Evolutionary conservation across 345 rosid species (phyloP).

Genomic region (Eucalyptus sp.): DNA sequence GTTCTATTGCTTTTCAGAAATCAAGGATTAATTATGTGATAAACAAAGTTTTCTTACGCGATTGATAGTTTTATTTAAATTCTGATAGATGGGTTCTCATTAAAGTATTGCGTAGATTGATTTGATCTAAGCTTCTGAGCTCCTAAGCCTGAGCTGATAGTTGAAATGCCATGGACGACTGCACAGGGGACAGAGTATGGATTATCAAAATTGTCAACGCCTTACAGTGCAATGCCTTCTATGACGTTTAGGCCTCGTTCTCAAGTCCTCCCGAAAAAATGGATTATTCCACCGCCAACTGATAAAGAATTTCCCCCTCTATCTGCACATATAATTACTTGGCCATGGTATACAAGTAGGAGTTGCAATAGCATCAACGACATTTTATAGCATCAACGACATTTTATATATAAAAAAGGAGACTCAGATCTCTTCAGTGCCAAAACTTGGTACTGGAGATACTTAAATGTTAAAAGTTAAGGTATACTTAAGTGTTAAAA

Average conservation of each 20-base stretch:
- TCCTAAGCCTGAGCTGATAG: background rate
- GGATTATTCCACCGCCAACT: background rate
- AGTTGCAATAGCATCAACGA: background rate
- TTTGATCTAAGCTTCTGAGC: background rate
- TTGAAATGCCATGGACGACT: background rate
- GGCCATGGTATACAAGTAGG: background rate
- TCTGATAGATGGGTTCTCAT: background rate
- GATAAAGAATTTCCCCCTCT: background rate
- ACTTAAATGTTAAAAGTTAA: too few species aligned
- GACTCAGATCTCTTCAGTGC: fast-evolving
- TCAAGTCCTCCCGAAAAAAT: background rate
- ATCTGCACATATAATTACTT: background rate
- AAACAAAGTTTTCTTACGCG: background rate
- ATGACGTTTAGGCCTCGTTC: background rate
- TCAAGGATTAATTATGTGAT: background rate
- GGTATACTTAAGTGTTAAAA: fast-evolving
- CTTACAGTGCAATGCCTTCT: background rate
- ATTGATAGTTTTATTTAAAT: background rate
- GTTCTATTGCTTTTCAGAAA: background rate
- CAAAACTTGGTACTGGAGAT: too few species aligned
- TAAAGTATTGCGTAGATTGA: background rate
- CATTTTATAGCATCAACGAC: background rate
- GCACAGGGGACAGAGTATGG: background rate
- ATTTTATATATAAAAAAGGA: background rate
- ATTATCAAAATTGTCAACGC: background rate